Evolutionary conservation across 1,284 basidiomycete species (phyloP).

Genomic region (Ganoderma multipileum): DNA sequence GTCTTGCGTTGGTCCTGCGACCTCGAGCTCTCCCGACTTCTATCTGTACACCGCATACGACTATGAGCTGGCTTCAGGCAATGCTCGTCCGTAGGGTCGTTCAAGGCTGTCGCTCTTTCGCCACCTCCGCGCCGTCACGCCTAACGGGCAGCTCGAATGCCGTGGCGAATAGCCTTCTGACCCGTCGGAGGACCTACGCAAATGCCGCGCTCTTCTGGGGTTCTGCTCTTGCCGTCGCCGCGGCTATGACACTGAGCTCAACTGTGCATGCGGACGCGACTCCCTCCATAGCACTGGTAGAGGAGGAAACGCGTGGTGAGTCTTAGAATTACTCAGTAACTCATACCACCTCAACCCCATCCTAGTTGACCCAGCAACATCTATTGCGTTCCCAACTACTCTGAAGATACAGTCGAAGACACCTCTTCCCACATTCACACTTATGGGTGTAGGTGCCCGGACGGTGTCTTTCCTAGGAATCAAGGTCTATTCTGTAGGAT

Average conservation of each 20-base stretch:
- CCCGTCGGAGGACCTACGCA: slow-evolving; percentile 28
- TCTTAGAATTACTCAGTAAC: neutral
- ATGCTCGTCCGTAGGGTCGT: slow-evolving; percentile 20
- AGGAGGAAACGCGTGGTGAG: slow-evolving; percentile 37
- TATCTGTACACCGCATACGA: neutral
- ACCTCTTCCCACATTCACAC: slow-evolving; percentile 63
- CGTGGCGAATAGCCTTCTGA: slow-evolving; percentile 10
- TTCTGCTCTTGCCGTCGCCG: slow-evolving; percentile 43
- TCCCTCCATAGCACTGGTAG: slow-evolving; percentile 7
- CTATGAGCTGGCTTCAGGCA: slow-evolving; percentile 28
- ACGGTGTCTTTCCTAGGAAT: slow-evolving; percentile 86
- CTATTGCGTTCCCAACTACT: slow-evolving; percentile 72
- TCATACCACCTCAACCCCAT: slow-evolving; percentile 6
- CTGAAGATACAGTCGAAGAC: slow-evolving; percentile 67
- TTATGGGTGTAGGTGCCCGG: slow-evolving; percentile 84
- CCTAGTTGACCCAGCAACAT: slow-evolving; percentile 73
- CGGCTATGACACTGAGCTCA: slow-evolving; percentile 38
- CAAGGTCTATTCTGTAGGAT: slow-evolving; percentile 85
- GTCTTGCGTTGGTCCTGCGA: too few species aligned
- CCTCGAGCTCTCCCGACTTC: slow-evolving; percentile 17
- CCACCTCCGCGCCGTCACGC: slow-evolving; percentile 24
- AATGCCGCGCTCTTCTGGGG: slow-evolving; percentile 39
- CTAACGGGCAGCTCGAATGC: slow-evolving; percentile 9
- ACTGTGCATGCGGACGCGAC: slow-evolving; percentile 49
- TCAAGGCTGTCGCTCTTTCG: slow-evolving; percentile 28